Conservation (phyloP, 2,329 filamentous ascomycete species). For the Phialophora macrospora region DNA sequence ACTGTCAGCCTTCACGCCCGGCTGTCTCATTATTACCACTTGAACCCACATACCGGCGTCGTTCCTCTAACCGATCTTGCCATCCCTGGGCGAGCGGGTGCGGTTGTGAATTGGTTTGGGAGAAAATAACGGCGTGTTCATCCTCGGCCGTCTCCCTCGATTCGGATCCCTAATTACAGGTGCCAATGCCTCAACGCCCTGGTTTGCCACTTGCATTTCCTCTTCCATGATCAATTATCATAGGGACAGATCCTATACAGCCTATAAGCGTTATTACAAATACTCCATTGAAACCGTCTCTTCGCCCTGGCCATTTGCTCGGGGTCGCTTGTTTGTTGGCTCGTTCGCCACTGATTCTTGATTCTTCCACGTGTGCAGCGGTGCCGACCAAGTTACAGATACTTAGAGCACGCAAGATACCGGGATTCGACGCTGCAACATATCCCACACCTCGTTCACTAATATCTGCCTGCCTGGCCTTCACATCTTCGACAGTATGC, state of each 20-base stretch:
- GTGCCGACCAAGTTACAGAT: not conserved
- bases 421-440: not conserved
- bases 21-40: slow-evolving; percentile 6
- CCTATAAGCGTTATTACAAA: not conserved
- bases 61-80: slow-evolving; percentile 10
- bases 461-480: not conserved
- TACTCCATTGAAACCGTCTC: not conserved
- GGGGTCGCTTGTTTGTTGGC: not conserved
- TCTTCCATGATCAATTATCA: not conserved
- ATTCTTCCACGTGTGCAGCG: not conserved
- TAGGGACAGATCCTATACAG: not conserved
- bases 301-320: not conserved
- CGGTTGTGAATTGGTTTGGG: not conserved
- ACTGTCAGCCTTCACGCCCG: slow-evolving; percentile 7
- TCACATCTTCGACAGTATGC: slow-evolving; percentile 27
- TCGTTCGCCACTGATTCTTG: not conserved
- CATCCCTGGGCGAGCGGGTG: not conserved
- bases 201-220: slow-evolving; percentile 1
- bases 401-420: not conserved
- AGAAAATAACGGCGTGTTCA: slow-evolving; percentile 1
- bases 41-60: slow-evolving; percentile 6
- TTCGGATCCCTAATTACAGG: not conserved
- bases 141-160: slow-evolving; percentile 4
- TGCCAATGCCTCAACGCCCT: not conserved
- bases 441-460: not conserved